Conservation (phyloP, 2,329 filamentous ascomycete genomes). For the Colletotrichum musae region DNA sequence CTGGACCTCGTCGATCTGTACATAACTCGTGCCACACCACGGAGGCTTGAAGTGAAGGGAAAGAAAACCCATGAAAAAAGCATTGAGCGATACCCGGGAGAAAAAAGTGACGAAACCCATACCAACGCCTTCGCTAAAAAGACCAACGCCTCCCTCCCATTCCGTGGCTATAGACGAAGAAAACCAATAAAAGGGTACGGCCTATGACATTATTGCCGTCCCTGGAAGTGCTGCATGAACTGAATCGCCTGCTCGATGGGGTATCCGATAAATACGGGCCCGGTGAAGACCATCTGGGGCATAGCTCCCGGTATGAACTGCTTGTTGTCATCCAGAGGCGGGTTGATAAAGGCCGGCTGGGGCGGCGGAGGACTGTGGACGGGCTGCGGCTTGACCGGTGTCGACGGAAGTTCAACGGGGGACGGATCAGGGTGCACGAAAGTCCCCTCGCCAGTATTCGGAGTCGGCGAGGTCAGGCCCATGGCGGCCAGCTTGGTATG, state of each 20-base stretch:
- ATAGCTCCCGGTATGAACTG: constrained; percentile 44
- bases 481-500: constrained; percentile 61
- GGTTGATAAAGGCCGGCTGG: constrained; percentile 69
- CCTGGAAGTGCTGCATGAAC: constrained; percentile 76
- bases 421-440: constrained; percentile 30
- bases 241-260: constrained; percentile 85
- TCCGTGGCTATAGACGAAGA: constrained; percentile 8
- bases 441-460: constrained; percentile 34
- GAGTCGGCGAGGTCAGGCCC: constrained; percentile 41
- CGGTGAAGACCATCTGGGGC: constrained; percentile 88
- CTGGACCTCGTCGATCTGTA: constrained; percentile 24
- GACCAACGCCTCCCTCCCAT: constrained; percentile 16
- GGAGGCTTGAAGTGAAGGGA: background rate
- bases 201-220: constrained; percentile 39
- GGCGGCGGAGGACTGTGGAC: constrained; percentile 43
- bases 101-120: constrained; percentile 16
- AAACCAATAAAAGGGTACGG: constrained; percentile 21
- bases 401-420: constrained; percentile 41
- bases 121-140: constrained; percentile 38
- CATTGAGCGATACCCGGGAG: no score
- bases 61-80: background rate
- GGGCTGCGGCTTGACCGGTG: constrained; percentile 44
- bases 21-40: constrained; percentile 23
- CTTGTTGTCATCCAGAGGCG: constrained; percentile 51
- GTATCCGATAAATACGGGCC: constrained; percentile 95